Evolutionary conservation across 2,329 filamentous ascomycete genomes (phyloP).

Genomic region (Ophiostoma tasmaniense): DNA sequence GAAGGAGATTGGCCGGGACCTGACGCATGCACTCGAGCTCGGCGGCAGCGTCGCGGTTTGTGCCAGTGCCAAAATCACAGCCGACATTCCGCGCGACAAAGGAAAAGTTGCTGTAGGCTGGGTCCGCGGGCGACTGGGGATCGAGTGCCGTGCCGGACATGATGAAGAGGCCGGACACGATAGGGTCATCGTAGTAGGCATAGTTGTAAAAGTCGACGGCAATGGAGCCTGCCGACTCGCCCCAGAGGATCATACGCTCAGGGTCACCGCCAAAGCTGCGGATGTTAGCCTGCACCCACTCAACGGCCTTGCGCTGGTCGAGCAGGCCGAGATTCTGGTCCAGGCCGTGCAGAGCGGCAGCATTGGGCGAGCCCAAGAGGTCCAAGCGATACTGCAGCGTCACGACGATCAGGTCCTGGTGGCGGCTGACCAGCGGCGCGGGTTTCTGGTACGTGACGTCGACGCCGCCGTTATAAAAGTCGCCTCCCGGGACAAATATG

Average conservation of each 20-base stretch:
- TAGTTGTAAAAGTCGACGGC: slow-evolving; percentile 40
- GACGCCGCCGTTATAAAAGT: slow-evolving; percentile 31
- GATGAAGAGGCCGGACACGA: slow-evolving; percentile 38
- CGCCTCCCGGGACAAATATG: not conserved
- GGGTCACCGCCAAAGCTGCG: slow-evolving; percentile 38
- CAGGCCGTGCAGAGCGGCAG: slow-evolving; percentile 17
- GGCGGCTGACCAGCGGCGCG: slow-evolving; percentile 30
- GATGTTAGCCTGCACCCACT: slow-evolving; percentile 42
- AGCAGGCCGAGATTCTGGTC: slow-evolving; percentile 37
- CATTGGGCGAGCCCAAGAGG: slow-evolving; percentile 35
- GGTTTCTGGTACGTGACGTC: not conserved
- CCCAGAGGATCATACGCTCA: slow-evolving; percentile 32
- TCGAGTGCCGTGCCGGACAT: slow-evolving; percentile 39
- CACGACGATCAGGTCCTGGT: slow-evolving; percentile 38
- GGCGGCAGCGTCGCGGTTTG: not conserved
- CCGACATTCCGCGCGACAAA: not conserved
- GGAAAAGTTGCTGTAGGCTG: not conserved
- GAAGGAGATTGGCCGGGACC: not conserved
- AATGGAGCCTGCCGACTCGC: slow-evolving; percentile 36
- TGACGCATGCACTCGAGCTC: not conserved
- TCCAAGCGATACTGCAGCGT: slow-evolving; percentile 40
- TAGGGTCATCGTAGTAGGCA: slow-evolving; percentile 41
- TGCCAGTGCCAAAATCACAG: not conserved
- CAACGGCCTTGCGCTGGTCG: slow-evolving; percentile 42
- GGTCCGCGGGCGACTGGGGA: slow-evolving; percentile 25